Evolutionary conservation across 2,329 filamentous ascomycete genomes (phyloP).

Genomic region (Fusarium longipes): DNA sequence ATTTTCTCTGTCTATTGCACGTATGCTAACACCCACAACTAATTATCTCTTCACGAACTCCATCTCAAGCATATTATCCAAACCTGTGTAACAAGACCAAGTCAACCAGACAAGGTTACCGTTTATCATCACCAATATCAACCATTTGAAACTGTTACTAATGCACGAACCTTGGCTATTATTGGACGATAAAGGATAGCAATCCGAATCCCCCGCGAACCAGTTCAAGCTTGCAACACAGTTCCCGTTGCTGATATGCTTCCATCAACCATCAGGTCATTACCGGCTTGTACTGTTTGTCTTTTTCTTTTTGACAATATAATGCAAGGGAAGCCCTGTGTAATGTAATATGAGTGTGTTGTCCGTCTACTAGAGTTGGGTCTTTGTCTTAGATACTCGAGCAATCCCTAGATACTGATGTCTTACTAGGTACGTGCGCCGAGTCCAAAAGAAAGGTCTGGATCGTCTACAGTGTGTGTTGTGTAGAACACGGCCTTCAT

Average conservation of each 20-base stretch:
- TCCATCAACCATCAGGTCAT: neutral
- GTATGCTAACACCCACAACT: too few species aligned
- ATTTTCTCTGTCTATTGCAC: neutral
- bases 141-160: slow-evolving; percentile 15
- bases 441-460: slow-evolving; percentile 7
- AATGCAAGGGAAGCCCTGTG: neutral
- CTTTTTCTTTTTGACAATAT: neutral
- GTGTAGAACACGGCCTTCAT: slow-evolving; percentile 13
- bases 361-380: neutral
- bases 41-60: neutral
- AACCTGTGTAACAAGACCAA: neutral
- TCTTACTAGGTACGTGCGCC: neutral
- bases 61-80: neutral
- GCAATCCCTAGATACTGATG: neutral
- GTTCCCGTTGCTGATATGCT: neutral
- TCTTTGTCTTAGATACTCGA: neutral
- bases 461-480: slow-evolving; percentile 24
- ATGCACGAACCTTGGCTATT: neutral
- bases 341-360: neutral
- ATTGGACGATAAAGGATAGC: slow-evolving; percentile 11
- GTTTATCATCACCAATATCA: slow-evolving; percentile 8
- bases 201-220: neutral
- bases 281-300: neutral
- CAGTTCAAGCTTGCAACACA: neutral
- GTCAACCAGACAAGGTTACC: neutral